These are phyloP conservation scores for Alternaria panax DNA, from an alignment of 2,329 filamentous ascomycete species.

Conservation along the genomic window DNA sequence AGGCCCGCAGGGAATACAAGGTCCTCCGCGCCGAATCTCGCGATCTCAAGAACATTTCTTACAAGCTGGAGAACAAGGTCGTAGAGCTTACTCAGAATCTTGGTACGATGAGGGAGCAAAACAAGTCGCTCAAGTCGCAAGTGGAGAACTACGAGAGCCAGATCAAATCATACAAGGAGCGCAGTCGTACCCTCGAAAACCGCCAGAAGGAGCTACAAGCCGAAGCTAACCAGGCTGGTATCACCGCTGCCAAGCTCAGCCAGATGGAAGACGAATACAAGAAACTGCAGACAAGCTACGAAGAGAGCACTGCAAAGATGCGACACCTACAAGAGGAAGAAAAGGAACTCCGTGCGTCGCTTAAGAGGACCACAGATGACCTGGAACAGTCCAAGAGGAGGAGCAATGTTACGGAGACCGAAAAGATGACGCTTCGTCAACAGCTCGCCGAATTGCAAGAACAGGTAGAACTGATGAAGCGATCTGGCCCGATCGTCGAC, in stretches of 20 bases:
- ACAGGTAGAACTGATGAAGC: constrained; percentile 86
- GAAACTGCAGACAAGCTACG: constrained; percentile 85
- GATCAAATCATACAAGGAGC: constrained; percentile 93
- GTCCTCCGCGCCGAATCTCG: constrained; percentile 90
- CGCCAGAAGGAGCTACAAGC: constrained; percentile 92
- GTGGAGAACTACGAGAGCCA: constrained; percentile 96
- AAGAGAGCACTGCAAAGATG: constrained; percentile 88
- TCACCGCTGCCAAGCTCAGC: constrained; percentile 86
- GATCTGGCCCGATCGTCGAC: constrained; percentile 73
- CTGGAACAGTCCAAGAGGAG: constrained; percentile 79
- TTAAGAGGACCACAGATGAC: constrained; percentile 80
- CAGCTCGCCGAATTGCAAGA: constrained; percentile 91
- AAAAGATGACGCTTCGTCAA: constrained; percentile 84
- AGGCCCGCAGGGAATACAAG: constrained; percentile 86
- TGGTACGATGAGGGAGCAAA: constrained; percentile 90
- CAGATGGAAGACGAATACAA: constrained; percentile 96
- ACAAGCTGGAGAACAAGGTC: constrained; percentile 99
- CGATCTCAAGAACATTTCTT: constrained; percentile 98
- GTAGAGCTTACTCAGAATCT: constrained; percentile 95
- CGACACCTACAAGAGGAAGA: constrained; percentile 96
- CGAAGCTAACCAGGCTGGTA: constrained; percentile 97
- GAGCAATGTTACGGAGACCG: constrained; percentile 78
- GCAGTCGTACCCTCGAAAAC: constrained; percentile 87
- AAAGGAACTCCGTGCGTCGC: constrained; percentile 80
- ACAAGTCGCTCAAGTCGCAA: constrained; percentile 86